Base-by-base conservation (phyloP, 345 rosid genomes). In the Heritiera fomes region DNA sequence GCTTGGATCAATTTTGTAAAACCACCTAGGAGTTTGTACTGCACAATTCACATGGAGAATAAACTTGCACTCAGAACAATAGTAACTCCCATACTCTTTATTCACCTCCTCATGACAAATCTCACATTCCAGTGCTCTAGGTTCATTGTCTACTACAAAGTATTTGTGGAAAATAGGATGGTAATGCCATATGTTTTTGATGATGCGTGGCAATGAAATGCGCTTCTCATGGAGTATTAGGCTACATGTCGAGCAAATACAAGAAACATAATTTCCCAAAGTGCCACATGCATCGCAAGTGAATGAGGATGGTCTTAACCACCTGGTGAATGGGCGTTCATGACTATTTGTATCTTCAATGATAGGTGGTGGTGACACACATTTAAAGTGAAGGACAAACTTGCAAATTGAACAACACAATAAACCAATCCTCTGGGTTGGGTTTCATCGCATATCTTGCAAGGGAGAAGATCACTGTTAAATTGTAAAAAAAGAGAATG, bases 11-110 rank as follows among this genome's bases (percentile, higher is more conserved):
- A 55, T 18, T 55, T 80, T 67, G 73, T 38, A 30, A 61, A 66
- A 77, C 78, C 68, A 73, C 6, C 32, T 6, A 32, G 63, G 43
- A 47, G 18, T 0, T 4, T 75, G n/a, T n/a, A 43, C 68, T 45
- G 79, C 86, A 53, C 86, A 83, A 30, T 14, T 67, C 0, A 78
- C 72, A 74, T 83, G 81, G 60, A 62, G 79, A 46, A 53, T 43
- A 12, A 20, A 83, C 10, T 78, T 69, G n/a, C 79, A 77, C 0
- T 65, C 65, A 11, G 40, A 7, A 20, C 86, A 83, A 30, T 20
- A 23, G 63, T 59, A 59, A 20, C 63, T 20, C 12, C 63, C 63
- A 59, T 3, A 20, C 63, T 20, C 63, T 20, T 20, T 59, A 9
- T 59, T 59, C 63, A 59, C 63, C 11, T 20, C 34, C 63, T 59